These are phyloP conservation scores for Ophidiomyces ophidiicola DNA, from an alignment of 2,329 filamentous ascomycete species.

Conservation along the genomic window DNA sequence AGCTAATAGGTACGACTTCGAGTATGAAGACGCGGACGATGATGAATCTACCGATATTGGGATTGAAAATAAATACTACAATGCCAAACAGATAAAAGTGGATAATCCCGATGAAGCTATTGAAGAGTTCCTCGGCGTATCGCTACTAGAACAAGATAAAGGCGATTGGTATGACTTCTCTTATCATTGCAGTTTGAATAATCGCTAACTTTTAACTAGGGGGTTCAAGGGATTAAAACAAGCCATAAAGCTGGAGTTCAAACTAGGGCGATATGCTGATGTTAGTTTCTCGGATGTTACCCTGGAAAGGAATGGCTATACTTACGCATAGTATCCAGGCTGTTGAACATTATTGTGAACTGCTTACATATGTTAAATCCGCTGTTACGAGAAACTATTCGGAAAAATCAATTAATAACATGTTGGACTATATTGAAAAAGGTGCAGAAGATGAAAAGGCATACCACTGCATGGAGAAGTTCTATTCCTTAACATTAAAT, in stretches of 20 bases:
- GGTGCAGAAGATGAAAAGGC: slow-evolving; percentile 60
- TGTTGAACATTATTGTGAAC: slow-evolving; percentile 81
- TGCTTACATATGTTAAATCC: slow-evolving; percentile 93
- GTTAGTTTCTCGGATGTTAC: slow-evolving; percentile 33
- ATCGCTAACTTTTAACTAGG: slow-evolving; percentile 27
- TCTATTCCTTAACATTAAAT: slow-evolving; percentile 84
- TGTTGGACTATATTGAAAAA: slow-evolving; percentile 96
- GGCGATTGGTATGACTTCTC: slow-evolving; percentile 65
- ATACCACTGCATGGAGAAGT: slow-evolving; percentile 76
- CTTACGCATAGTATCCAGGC: slow-evolving; percentile 45
- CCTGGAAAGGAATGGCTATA: neutral
- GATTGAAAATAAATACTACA: slow-evolving; percentile 99
- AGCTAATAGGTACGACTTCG: slow-evolving; percentile 67
- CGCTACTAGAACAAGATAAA: slow-evolving; percentile 73
- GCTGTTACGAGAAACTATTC: slow-evolving; percentile 97
- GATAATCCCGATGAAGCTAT: slow-evolving; percentile 80
- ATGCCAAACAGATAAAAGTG: slow-evolving; percentile 90
- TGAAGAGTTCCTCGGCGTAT: slow-evolving; percentile 81
- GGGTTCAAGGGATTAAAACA: slow-evolving; percentile 97
- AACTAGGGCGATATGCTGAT: slow-evolving; percentile 74
- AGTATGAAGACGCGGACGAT: slow-evolving; percentile 90
- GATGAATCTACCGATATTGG: slow-evolving; percentile 80
- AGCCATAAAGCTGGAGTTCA: slow-evolving; percentile 88
- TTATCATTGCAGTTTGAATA: neutral
- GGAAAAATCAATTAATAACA: slow-evolving; percentile 98